Percentiles rank a stretch among this genome's conserved stretches.
Conservation (phyloP, 2,329 filamentous ascomycete genomes). For the Claviceps paspali region DNA sequence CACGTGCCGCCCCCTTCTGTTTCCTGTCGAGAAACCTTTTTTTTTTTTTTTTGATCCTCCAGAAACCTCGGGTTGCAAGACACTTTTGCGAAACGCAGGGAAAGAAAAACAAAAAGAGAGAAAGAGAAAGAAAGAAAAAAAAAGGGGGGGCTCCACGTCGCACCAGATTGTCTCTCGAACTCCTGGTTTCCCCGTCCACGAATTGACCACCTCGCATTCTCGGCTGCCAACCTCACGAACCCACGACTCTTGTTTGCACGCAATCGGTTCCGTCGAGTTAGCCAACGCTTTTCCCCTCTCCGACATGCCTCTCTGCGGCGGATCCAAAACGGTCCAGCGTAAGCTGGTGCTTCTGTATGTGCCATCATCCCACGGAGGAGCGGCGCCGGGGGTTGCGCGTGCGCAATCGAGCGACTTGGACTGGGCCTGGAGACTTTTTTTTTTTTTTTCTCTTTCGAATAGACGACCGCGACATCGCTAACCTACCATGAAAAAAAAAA, state of each 20-base stretch:
- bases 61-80: no score
- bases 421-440: no score
- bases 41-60: no score
- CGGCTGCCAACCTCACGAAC: not conserved
- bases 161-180: not conserved
- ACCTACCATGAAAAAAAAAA: not conserved
- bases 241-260: not conserved
- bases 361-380: not conserved
- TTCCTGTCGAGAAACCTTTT: no score
- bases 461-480: not conserved
- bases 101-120: no score
- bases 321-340: conserved; percentile 76
- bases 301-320: conserved; percentile 37
- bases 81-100: no score
- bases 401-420: not conserved
- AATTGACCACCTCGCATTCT: no score
- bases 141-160: not conserved
- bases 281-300: not conserved
- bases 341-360: conserved; percentile 82
- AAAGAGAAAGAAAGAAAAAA: no score
- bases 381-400: not conserved
- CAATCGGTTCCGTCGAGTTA: not conserved
- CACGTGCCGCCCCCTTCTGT: no score
- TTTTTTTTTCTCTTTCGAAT: not conserved
- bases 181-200: no score